phyloP scores from a whole-genome alignment of 73 alveolate genomes.

The Symbiodinium pilosum region DNA sequence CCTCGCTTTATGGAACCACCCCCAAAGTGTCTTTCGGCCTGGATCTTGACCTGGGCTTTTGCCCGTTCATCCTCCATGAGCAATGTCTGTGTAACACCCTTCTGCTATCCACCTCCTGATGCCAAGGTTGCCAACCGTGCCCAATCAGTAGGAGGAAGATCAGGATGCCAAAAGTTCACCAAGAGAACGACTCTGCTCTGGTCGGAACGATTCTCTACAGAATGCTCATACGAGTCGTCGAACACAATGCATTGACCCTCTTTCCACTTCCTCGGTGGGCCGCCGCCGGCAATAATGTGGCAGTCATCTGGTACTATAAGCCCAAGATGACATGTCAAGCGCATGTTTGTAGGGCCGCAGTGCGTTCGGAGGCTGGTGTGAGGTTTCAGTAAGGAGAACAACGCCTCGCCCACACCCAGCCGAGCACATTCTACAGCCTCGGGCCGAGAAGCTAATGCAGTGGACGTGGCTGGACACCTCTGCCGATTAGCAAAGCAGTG shows the following conservation, averaged over 20 bases:
- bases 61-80: too few relatives aligned
- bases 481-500: conserved; percentile 49
- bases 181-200: conserved; percentile 14
- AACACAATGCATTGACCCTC: conserved; percentile 68
- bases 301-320: conserved; percentile 49
- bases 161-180: conserved; percentile 90
- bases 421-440: conserved; percentile 56
- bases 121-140: neutral
- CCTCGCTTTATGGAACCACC: too few relatives aligned
- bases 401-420: conserved; percentile 66
- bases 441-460: conserved; percentile 40
- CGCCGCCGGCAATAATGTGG: conserved; percentile 52
- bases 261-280: conserved; percentile 46
- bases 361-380: conserved; percentile 63
- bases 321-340: conserved; percentile 79
- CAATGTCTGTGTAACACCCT: too few relatives aligned
- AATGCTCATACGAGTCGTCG: conserved; percentile 82
- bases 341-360: conserved; percentile 80
- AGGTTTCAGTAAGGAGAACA: conserved; percentile 60
- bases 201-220: conserved; percentile 33
- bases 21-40: too few relatives aligned
- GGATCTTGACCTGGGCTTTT: too few relatives aligned
- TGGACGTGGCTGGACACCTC: conserved; percentile 71
- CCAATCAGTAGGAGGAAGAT: conserved; percentile 31
- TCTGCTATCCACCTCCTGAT: neutral